phyloP scores from a whole-genome alignment of 306 rosid genomes.

The Cucumis hystrix region DNA sequence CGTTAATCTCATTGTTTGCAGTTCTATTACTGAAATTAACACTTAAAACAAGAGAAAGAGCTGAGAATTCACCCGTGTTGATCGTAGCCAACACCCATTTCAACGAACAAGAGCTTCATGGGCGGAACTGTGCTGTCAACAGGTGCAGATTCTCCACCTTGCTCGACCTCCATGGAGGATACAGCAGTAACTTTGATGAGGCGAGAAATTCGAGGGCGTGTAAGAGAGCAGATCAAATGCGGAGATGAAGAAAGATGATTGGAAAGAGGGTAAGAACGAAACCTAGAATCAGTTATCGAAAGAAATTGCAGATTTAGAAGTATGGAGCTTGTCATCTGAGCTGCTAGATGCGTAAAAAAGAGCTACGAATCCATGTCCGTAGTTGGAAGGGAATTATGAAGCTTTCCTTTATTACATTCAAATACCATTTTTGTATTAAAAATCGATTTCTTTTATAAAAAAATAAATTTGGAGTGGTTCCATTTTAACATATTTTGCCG shows the following conservation, averaged over 20 bases:
- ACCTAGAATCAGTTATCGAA: not conserved
- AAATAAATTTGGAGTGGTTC: no score
- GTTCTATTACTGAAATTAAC: not conserved
- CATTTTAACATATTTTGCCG: no score
- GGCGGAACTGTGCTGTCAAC: conserved; percentile 16
- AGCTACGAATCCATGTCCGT: not conserved
- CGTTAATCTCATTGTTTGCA: not conserved
- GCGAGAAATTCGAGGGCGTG: conserved; percentile 19
- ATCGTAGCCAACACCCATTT: conserved; percentile 97
- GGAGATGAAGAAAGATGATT: conserved; percentile 12
- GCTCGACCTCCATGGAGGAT: conserved; percentile 52
- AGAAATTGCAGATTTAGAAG: conserved; percentile 21
- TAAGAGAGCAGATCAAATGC: conserved; percentile 10
- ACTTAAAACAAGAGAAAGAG: not conserved
- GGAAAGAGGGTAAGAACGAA: not conserved
- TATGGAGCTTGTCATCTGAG: conserved; percentile 29
- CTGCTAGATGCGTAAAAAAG: not conserved
- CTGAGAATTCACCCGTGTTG: conserved; percentile 62
- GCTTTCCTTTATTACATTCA: not conserved
- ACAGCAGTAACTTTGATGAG: conserved; percentile 18
- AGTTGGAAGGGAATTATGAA: not conserved
- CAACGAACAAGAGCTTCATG: conserved; percentile 85
- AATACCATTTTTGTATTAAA: no score
- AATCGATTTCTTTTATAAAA: no score
- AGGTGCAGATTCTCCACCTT: conserved; percentile 9